Evolutionary conservation across 1,284 basidiomycete species (phyloP).

Genomic region (Ceratobasidium papillatum): DNA sequence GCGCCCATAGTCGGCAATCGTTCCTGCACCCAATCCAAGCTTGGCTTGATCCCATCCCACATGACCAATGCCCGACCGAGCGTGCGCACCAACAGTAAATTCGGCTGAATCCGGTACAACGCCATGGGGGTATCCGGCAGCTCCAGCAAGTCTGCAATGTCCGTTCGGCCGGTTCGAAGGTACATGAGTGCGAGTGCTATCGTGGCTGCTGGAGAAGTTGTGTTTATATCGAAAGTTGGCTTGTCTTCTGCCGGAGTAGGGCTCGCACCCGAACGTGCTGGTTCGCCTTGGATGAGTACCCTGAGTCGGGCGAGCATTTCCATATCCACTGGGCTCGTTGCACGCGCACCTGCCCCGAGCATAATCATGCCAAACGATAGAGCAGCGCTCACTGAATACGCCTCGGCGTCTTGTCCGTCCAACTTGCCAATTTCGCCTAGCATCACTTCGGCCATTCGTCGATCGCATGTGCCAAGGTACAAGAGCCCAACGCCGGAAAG

Average conservation of each 20-base stretch:
- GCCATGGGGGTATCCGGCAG: conserved; percentile 82
- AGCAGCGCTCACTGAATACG: conserved; percentile 89
- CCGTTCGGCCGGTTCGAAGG: conserved; percentile 81
- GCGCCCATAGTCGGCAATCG: conserved; percentile 76
- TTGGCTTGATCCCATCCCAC: conserved; percentile 83
- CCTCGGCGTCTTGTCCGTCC: conserved; percentile 76
- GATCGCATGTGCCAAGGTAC: conserved; percentile 86
- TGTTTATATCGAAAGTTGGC: conserved; percentile 77
- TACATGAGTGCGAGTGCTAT: conserved; percentile 94
- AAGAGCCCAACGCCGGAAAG: conserved; percentile 89
- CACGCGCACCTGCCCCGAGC: conserved; percentile 80
- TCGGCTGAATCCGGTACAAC: conserved; percentile 87
- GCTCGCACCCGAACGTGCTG: conserved; percentile 35
- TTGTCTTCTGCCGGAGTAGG: conserved; percentile 43
- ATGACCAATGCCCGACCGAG: conserved; percentile 84
- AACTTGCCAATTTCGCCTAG: conserved; percentile 74
- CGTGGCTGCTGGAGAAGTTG: conserved; percentile 90
- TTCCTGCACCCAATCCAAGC: conserved; percentile 77
- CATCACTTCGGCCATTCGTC: conserved; percentile 92
- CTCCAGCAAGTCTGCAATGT: conserved; percentile 84
- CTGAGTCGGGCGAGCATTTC: conserved; percentile 71
- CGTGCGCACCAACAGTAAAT: conserved; percentile 83
- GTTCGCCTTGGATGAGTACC: conserved; percentile 76
- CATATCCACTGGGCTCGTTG: conserved; percentile 71
- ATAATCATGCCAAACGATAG: conserved; percentile 96